Percentiles rank a stretch among this genome's conserved stretches.
Conservation (phyloP, 768 basidiomycete species). For the Termitomyces sp. region DNA sequence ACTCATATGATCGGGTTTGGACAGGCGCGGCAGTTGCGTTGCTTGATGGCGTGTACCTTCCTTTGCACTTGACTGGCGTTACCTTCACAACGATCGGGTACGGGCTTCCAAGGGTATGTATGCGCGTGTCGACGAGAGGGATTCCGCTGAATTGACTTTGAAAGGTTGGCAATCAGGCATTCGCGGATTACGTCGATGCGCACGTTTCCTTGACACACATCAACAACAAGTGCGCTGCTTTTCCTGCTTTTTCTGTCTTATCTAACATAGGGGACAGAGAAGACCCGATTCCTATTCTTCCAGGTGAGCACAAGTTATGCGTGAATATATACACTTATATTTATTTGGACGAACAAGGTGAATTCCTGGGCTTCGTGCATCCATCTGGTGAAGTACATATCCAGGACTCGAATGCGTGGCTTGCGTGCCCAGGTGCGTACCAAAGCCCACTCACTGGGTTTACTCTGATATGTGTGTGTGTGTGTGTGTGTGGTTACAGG, state of each 20-base stretch:
- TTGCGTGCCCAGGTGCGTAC: conserved; percentile 18
- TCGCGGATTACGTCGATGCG: conserved; percentile 48
- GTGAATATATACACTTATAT: too few relatives aligned
- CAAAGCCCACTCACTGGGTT: too few relatives aligned
- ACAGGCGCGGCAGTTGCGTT: conserved; percentile 36
- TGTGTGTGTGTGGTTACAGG: conserved; percentile 35
- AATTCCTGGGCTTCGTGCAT: conserved; percentile 31
- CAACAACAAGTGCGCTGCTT: conserved; percentile 32
- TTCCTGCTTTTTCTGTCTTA: too few relatives aligned
- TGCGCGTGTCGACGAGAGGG: too few relatives aligned
- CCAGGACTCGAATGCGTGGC: conserved; percentile 12
- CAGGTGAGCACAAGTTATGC: too few relatives aligned
- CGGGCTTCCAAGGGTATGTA: conserved; percentile 16
- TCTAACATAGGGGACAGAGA: too few relatives aligned
- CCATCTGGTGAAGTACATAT: conserved; percentile 25
- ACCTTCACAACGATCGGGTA: conserved; percentile 14
- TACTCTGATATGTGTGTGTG: too few relatives aligned
- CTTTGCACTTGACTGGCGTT: conserved; percentile 24
- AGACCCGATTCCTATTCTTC: conserved; percentile 27
- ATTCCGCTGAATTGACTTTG: too few relatives aligned
- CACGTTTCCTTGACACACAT: conserved; percentile 36
- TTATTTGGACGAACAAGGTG: too few relatives aligned
- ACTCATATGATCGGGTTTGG: too few relatives aligned
- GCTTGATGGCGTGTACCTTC: conserved; percentile 34
- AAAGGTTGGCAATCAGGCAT: conserved; percentile 48